A percentile compares a stretch with the other conserved stretches of the same genome.
Conservation (phyloP, 2,329 filamentous ascomycete species). For the Cladophialophora bantiana region DNA sequence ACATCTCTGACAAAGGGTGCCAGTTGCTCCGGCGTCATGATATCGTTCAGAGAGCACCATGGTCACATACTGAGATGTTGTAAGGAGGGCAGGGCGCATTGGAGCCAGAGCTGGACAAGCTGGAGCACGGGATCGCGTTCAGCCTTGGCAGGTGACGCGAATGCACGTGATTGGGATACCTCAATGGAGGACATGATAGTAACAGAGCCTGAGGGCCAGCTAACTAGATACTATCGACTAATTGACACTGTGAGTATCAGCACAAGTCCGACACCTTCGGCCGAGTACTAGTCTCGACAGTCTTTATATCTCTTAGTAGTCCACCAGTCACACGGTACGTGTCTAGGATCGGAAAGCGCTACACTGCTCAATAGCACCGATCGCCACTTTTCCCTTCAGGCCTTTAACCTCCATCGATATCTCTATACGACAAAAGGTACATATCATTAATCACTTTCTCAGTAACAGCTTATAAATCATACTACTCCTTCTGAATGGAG, state of each 20-base stretch:
- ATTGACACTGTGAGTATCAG: too few relatives aligned
- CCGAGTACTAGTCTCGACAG: too few relatives aligned
- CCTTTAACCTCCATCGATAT: background rate
- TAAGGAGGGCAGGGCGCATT: background rate
- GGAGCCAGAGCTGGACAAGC: background rate
- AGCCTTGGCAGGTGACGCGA: background rate
- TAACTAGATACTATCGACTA: too few relatives aligned
- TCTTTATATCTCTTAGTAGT: too few relatives aligned
- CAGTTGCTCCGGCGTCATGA: conserved; percentile 31
- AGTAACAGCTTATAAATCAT: background rate
- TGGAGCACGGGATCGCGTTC: background rate
- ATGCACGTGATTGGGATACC: background rate
- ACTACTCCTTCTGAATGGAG: background rate
- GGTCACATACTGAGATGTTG: background rate
- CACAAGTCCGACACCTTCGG: too few relatives aligned
- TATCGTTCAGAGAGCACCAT: background rate
- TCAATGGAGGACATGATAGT: too few relatives aligned
- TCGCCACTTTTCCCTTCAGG: background rate
- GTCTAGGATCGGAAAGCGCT: background rate
- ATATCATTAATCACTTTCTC: background rate
- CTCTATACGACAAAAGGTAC: background rate
- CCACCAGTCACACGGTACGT: too few relatives aligned
- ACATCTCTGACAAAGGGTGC: conserved; percentile 26
- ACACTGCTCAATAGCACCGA: background rate
- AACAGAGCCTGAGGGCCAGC: too few relatives aligned